Evolutionary conservation across 1,284 basidiomycete species (phyloP), one percentile per base, ranked within the genome.

Genomic region (Irpex sp.): DNA sequence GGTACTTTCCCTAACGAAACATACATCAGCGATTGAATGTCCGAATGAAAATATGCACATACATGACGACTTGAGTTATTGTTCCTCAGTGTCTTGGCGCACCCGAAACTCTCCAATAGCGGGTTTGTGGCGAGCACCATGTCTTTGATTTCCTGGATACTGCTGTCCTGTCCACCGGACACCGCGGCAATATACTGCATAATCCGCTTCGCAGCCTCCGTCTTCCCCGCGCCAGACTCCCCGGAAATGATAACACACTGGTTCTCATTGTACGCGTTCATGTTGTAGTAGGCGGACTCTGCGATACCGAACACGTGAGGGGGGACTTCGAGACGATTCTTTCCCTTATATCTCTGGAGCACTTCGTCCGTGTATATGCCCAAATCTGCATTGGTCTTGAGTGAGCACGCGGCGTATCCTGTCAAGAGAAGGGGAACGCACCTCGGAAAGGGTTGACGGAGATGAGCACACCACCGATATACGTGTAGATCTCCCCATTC

Each of bases 71-170:
- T 96, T 5, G 94, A 97, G 76, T 99, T 99, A 79, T 99, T 98
- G 76, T 99, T 99, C 62, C 97, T 86, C 66, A 99, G 83, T 15
- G 97, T 99, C 82, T 99, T 99, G 31, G 97, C 97, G 78, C 97
- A 99, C 26, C 97, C 97, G 70, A 99, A 99, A 78, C 94, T 97
- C 78, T 99, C 97, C 66, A 99, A 81, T 49, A 99, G 78, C 21
- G 97, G 97, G 76, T 99, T 99, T 15, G 97, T 99, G 7, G 97
- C 97, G 51, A 99, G 82, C n/a, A 99, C 97, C 97, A 99, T 99
- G 74, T 99, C 96, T 81, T 99, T 98, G 77, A 99, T 96, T 75
- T 96, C 91, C 74, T 97, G 93, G 67, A 99, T 98, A 69, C 88
- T 89, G 71, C 84, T 88, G 72, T 91, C 90, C 66, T 89, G 85